These are phyloP conservation scores for Heliosperma pusillum DNA, from an alignment of 148 eudicot species.

Conservation along the genomic window DNA sequence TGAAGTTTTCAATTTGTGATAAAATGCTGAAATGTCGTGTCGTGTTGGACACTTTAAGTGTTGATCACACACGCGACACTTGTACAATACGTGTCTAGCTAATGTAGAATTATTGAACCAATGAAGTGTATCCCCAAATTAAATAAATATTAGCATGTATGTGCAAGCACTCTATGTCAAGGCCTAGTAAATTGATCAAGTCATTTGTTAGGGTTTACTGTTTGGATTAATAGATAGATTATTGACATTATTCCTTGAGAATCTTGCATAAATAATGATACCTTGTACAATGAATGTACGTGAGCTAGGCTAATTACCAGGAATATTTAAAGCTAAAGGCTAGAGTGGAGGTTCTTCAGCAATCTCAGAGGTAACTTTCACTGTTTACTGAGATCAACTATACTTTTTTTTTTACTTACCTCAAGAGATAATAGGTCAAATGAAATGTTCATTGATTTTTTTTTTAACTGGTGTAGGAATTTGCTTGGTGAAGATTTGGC, in stretches of 20 bases:
- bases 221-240: neutral
- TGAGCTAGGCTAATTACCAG: slow-evolving; percentile 47
- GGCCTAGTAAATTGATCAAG: neutral
- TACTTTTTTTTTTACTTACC: neutral
- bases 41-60: no score
- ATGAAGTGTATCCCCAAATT: no score
- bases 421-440: neutral
- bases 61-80: no score
- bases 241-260: neutral
- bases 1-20: no score
- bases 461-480: slow-evolving; percentile 33
- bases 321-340: slow-evolving; percentile 69
- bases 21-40: no score
- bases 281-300: neutral
- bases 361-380: slow-evolving; percentile 50
- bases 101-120: no score
- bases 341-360: slow-evolving; percentile 62
- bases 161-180: no score
- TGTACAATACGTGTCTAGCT: no score
- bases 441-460: neutral
- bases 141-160: no score
- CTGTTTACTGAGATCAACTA: neutral
- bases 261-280: neutral
- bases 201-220: slow-evolving; percentile 14
- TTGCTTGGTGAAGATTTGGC: slow-evolving; percentile 70